Conservation (phyloP, 371 early-diverging fungal genomes). For the Funneliformis caledonium region DNA sequence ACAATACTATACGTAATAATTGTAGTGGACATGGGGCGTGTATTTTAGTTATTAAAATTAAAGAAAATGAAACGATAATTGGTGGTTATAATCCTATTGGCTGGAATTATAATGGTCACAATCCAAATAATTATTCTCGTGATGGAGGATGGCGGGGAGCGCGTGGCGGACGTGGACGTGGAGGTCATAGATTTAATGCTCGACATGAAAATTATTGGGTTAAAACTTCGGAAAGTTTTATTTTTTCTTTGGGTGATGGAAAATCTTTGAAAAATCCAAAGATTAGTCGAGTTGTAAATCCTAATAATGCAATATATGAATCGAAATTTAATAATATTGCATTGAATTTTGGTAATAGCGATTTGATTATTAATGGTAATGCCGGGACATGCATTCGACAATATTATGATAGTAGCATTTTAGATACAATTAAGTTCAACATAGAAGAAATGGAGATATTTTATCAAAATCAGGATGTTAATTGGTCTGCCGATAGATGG, state of each 20-base stretch:
- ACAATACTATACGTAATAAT: not conserved
- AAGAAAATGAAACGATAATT: not conserved
- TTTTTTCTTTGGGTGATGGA: not conserved
- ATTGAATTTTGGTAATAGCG: not conserved
- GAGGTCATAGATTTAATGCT: not conserved
- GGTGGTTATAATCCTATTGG: constrained; percentile 29
- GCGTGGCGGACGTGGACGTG: constrained; percentile 10
- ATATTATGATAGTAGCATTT: too few species aligned
- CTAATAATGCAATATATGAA: not conserved
- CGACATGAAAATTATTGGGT: constrained; percentile 15
- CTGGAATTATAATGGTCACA: not conserved
- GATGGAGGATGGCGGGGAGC: not conserved
- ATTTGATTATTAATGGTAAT: not conserved
- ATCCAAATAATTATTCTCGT: constrained; percentile 3
- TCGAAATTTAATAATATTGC: not conserved
- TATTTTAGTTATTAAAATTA: constrained; percentile 11
- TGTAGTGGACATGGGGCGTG: constrained; percentile 1
- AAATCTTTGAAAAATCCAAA: not conserved
- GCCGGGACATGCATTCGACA: not conserved
- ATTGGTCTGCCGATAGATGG: too few species aligned
- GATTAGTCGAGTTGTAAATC: not conserved
- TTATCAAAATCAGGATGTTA: too few species aligned
- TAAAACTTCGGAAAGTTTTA: not conserved
- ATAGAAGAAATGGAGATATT: too few species aligned
- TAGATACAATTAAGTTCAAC: too few species aligned